Conservation (phyloP, 129 eudicot species). For the Tagetes patula region DNA sequence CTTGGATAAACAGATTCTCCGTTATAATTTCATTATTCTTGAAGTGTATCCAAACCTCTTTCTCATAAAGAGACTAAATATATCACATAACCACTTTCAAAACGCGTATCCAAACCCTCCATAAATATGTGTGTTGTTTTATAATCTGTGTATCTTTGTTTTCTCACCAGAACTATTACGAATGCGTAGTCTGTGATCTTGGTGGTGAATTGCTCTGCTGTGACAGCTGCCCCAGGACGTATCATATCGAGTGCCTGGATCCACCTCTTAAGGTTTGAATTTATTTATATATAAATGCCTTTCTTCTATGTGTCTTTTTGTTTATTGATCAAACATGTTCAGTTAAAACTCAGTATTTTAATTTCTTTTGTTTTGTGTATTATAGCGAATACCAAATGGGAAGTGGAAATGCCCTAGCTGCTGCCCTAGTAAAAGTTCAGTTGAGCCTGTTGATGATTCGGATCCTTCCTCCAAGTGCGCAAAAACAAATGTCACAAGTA, state of each 20-base stretch:
- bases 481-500: conserved; percentile 44
- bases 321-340: neutral
- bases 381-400: conserved; percentile 65
- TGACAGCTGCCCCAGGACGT: conserved; percentile 77
- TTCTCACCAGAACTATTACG: conserved; percentile 62
- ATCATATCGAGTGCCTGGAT: conserved; percentile 78
- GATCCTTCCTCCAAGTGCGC: conserved; percentile 51
- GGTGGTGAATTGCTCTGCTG: conserved; percentile 92
- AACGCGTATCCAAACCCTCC: neutral
- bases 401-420: conserved; percentile 85
- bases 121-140: neutral
- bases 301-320: neutral
- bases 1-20: neutral
- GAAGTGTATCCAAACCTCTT: no score
- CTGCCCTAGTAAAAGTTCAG: conserved; percentile 29
- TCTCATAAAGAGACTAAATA: no score
- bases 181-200: conserved; percentile 80
- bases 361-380: conserved; percentile 15
- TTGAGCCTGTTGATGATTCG: conserved; percentile 26
- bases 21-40: neutral
- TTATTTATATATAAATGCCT: conserved; percentile 9
- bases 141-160: conserved; percentile 6
- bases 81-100: neutral
- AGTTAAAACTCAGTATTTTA: neutral
- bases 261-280: conserved; percentile 83